These are phyloP conservation scores for Petasospora rhodanensis DNA, from an alignment of 1,139 yeast species.

Conservation along the genomic window DNA sequence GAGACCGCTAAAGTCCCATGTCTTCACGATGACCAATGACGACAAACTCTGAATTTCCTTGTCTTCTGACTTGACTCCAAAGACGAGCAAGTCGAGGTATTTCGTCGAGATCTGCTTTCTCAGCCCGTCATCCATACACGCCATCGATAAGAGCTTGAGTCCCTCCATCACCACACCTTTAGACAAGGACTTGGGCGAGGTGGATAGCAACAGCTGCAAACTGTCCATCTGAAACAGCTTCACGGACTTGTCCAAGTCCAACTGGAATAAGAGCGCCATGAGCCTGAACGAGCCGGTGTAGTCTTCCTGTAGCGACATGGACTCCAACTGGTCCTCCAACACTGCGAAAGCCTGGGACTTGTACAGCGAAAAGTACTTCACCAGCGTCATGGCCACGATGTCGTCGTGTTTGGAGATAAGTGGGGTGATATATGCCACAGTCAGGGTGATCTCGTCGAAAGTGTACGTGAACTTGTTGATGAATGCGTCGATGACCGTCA, in stretches of 20 bases:
- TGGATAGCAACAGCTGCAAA: constrained; percentile 14
- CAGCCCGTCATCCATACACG: constrained; percentile 37
- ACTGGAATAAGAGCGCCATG: constrained; percentile 15
- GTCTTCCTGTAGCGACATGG: constrained; percentile 14
- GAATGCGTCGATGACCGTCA: constrained; percentile 13
- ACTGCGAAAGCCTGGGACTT: constrained; percentile 9
- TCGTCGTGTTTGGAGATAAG: constrained; percentile 11
- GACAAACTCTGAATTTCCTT: constrained; percentile 30
- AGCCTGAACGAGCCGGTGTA: constrained; percentile 13
- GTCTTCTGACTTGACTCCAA: constrained; percentile 22
- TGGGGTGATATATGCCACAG: constrained; percentile 12
- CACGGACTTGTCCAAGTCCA: constrained; percentile 8
- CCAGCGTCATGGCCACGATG: constrained; percentile 12
- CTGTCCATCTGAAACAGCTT: constrained; percentile 13
- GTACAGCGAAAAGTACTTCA: constrained; percentile 12
- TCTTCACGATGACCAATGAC: constrained; percentile 35
- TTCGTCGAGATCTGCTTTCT: constrained; percentile 33
- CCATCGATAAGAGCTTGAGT: constrained; percentile 15
- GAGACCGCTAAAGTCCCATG: constrained; percentile 37
- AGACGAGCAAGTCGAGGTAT: constrained; percentile 30
- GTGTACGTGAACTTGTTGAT: constrained; percentile 11
- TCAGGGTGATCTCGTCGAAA: constrained; percentile 10
- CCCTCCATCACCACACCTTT: constrained; percentile 14
- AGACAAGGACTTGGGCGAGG: constrained; percentile 8
- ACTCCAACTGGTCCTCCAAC: constrained; percentile 19